Base-by-base conservation (phyloP, 306 rosid genomes). In the Adenanthera pavonina region DNA sequence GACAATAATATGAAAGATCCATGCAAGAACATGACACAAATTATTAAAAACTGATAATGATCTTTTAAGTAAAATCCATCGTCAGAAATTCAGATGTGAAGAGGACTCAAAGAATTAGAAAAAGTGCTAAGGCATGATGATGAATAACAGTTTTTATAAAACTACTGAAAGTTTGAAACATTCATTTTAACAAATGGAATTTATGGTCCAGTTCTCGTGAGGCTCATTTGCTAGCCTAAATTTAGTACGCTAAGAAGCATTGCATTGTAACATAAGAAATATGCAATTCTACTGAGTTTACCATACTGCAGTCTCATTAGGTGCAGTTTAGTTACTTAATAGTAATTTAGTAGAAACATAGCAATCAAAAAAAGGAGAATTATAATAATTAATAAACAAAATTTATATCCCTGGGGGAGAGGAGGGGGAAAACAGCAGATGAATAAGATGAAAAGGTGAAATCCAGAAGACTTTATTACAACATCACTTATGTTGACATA, bases 281-380 rank as follows among this genome's bases (percentile, higher is more conserved):
- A 38, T 8, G 12, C 30, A 65, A 49, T 30, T 19, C 10, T 78
- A 43, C 17, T 1, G 41, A 38, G 19, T 5, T 11, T 36, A 19
- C 53, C 36, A 36, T 0, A 30, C 64, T n/a, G 68, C 74, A 13
- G 73, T 65, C 60, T 48, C 3, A 78, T 66, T 15, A 36, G 25
- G 19, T 10, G 40, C 35, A 10, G 48, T 43, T 2, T 56, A 16
- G 7, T 48, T 35, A 17, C 73, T 41, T n/a, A 68, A 5, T 7
- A 20, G 19, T 35, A 44, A 19, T 60, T 60, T 15, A 30, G 11
- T 16, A 78, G 60, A 25, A 36, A 3, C 48, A 54, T 40, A 52
- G 20, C 35, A 43, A 51, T 41, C 38, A 35, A 41, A 72, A 17
- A 72, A 76, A 43, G 64, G 66, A 53, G 30, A 69, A 69, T 20